Evolutionary conservation across 1,284 basidiomycete species (phyloP).

Genomic region (Sphaerobolus stellatus): DNA sequence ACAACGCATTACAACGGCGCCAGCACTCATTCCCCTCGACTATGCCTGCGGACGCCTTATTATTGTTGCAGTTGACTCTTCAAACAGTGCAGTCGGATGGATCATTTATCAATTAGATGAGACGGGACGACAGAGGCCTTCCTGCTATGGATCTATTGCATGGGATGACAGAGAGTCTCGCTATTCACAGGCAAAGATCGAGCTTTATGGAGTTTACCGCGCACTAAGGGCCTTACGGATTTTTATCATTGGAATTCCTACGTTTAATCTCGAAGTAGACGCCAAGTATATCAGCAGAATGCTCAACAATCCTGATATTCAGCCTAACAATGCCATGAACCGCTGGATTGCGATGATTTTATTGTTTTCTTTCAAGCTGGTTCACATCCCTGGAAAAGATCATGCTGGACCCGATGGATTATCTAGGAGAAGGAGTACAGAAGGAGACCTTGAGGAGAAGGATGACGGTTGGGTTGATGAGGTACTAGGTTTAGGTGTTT

Average conservation of each 20-base stretch:
- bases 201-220: constrained; percentile 40
- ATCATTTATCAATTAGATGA: constrained; percentile 30
- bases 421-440: constrained; percentile 19
- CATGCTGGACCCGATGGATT: constrained; percentile 31
- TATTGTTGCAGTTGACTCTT: constrained; percentile 36
- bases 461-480: background rate
- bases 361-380: constrained; percentile 37
- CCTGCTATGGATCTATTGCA: constrained; percentile 32
- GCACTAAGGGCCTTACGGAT: constrained; percentile 26
- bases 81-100: constrained; percentile 34
- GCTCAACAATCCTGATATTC: constrained; percentile 22
- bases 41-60: constrained; percentile 27
- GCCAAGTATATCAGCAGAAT: constrained; percentile 43
- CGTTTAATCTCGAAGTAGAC: constrained; percentile 40
- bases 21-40: constrained; percentile 31
- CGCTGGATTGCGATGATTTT: constrained; percentile 18
- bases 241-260: constrained; percentile 35
- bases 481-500: too few relatives aligned
- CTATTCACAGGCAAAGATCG: constrained; percentile 43
- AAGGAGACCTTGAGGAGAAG: background rate
- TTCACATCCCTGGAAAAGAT: constrained; percentile 31
- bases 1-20: constrained; percentile 16
- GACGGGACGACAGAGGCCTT: constrained; percentile 19
- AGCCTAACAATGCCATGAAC: constrained; percentile 12
- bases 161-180: constrained; percentile 35